Conservation (phyloP, 1,139 yeast genomes). For the Candida anutae region DNA sequence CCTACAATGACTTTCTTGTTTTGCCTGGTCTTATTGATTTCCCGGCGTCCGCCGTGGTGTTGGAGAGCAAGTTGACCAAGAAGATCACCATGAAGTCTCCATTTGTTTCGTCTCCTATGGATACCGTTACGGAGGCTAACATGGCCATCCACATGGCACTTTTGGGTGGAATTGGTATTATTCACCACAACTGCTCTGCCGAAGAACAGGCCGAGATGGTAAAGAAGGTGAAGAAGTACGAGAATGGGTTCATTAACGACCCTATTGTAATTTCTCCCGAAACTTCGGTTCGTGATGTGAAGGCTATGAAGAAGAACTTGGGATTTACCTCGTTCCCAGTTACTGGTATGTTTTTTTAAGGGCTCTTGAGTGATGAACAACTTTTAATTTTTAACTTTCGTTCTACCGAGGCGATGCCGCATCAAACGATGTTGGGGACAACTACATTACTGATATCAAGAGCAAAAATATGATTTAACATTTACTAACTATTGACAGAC, state of each 20-base stretch:
- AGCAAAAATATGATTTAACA: too few relatives aligned
- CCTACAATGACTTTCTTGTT: slow-evolving; percentile 92
- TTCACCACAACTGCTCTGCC: slow-evolving; percentile 93
- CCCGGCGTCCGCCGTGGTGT: slow-evolving; percentile 67
- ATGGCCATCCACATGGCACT: slow-evolving; percentile 99
- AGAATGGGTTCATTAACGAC: slow-evolving; percentile 93
- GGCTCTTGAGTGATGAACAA: slow-evolving; percentile 51
- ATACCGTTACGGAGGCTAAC: slow-evolving; percentile 92
- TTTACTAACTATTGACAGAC: slow-evolving; percentile 43
- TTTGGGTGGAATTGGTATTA: slow-evolving; percentile 97
- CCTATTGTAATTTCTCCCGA: slow-evolving; percentile 81
- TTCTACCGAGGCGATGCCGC: slow-evolving; percentile 80
- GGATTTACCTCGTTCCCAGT: slow-evolving; percentile 99
- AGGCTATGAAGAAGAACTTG: slow-evolving; percentile 55
- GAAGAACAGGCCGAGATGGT: slow-evolving; percentile 99
- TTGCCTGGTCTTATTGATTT: slow-evolving; percentile 93
- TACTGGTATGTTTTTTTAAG: slow-evolving; percentile 73
- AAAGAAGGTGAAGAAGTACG: slow-evolving; percentile 89
- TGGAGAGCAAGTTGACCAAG: slow-evolving; percentile 85
- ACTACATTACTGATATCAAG: slow-evolving; percentile 20
- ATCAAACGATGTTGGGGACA: slow-evolving; percentile 98
- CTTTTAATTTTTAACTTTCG: slow-evolving; percentile 79
- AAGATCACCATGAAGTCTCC: slow-evolving; percentile 89
- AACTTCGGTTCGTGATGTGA: slow-evolving; percentile 75
- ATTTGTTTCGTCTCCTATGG: slow-evolving; percentile 98